Conservation (phyloP, 179 eudicot species). For the Beta macrorhiza region DNA sequence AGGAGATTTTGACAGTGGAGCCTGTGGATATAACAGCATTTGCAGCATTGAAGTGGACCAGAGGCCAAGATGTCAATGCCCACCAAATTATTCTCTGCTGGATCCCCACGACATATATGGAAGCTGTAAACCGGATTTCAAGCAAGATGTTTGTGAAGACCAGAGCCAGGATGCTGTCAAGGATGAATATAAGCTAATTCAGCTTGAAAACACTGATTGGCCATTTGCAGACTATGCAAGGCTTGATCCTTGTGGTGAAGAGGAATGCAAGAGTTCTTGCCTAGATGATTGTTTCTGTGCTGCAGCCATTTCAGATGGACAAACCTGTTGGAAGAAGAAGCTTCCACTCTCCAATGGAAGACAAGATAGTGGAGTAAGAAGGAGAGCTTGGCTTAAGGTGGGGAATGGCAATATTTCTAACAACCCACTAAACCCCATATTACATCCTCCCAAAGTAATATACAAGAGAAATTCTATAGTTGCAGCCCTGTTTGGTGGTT, state of each 20-base stretch:
- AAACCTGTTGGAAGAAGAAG: constrained; percentile 48
- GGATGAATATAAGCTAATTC: constrained; percentile 18
- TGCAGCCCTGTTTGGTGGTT: constrained; percentile 22
- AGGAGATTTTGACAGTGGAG: constrained; percentile 26
- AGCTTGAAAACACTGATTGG: constrained; percentile 37
- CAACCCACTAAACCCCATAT: not conserved
- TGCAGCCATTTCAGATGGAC: constrained; percentile 26
- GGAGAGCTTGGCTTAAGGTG: constrained; percentile 37
- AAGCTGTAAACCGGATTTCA: constrained; percentile 39
- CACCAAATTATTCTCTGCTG: constrained; percentile 27
- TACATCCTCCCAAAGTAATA: not conserved
- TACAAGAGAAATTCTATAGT: not conserved
- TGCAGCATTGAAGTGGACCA: constrained; percentile 29
- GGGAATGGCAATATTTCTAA: constrained; percentile 1
- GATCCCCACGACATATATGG: constrained; percentile 38
- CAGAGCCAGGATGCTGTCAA: not conserved
- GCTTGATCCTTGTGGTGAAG: constrained; percentile 24
- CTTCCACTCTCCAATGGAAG: constrained; percentile 45
- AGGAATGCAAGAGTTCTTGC: constrained; percentile 38
- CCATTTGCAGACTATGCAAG: constrained; percentile 38
- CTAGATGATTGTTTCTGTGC: constrained; percentile 46
- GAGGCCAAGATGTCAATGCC: constrained; percentile 40
- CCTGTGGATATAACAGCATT: constrained; percentile 44
- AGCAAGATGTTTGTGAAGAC: constrained; percentile 17
- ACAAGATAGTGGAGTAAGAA: not conserved